Evolutionary conservation across 345 rosid genomes (phyloP).

Genomic region (Sonneratia alba): DNA sequence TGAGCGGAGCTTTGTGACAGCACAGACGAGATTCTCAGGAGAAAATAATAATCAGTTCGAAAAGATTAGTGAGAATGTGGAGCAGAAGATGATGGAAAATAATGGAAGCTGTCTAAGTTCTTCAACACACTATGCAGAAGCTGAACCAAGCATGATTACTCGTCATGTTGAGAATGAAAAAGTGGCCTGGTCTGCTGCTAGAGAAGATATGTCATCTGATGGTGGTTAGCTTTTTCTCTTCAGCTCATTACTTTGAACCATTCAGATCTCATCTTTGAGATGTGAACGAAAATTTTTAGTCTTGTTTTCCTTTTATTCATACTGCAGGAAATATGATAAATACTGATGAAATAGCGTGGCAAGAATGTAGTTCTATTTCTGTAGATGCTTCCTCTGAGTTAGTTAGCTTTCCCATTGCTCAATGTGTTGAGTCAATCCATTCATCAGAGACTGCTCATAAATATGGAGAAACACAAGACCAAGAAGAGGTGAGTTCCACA

Average conservation of each 20-base stretch:
- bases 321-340: conserved; percentile 20
- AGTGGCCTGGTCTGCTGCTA: conserved; percentile 5
- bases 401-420: conserved; percentile 13
- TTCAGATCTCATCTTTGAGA: neutral
- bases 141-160: conserved; percentile 12
- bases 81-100: conserved; percentile 26
- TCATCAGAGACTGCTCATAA: neutral
- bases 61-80: conserved; percentile 21
- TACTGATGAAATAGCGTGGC: conserved; percentile 23
- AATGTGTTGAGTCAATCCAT: neutral
- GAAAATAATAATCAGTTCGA: conserved; percentile 21
- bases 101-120: conserved; percentile 22
- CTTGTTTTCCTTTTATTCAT: conserved; percentile 13
- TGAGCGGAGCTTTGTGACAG: conserved; percentile 33
- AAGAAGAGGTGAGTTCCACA: neutral
- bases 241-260: neutral
- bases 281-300: neutral
- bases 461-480: neutral
- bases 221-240: neutral
- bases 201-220: neutral
- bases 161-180: conserved; percentile 11
- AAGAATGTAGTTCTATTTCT: conserved; percentile 13
- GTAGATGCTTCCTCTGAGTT: conserved; percentile 20
- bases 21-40: conserved; percentile 40
- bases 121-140: conserved; percentile 11